Conservation (phyloP, 2,329 filamentous ascomycete genomes). For the Penicillium glabrum region DNA sequence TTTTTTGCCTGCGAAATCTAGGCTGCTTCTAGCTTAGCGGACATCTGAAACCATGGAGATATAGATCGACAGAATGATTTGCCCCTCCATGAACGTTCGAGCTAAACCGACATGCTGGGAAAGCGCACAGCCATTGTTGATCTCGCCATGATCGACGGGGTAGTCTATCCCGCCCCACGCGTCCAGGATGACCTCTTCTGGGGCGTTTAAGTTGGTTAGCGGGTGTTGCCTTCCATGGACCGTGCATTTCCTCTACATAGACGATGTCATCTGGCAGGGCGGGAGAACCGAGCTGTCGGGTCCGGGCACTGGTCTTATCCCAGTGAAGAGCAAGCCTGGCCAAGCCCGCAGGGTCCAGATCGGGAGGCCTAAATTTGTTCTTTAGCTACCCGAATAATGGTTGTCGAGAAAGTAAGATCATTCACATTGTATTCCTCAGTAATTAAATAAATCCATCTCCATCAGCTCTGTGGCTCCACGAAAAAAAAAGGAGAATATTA, state of each 20-base stretch:
- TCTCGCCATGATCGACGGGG: not conserved
- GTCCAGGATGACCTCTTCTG: constrained; percentile 1
- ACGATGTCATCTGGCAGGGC: constrained; percentile 4
- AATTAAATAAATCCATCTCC: no score
- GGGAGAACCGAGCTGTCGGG: not conserved
- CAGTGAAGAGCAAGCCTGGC: not conserved
- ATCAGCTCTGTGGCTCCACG: no score
- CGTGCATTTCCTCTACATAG: not conserved
- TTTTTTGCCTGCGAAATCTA: not conserved
- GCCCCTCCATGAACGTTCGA: not conserved
- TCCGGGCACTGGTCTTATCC: not conserved
- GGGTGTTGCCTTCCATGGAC: constrained; percentile 2
- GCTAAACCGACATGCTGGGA: constrained; percentile 1
- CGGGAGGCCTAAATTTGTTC: not conserved
- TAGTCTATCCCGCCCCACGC: constrained; percentile 1
- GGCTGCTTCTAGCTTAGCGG: not conserved
- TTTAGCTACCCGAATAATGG: not conserved
- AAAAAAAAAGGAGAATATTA: not conserved
- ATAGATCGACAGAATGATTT: constrained; percentile 3
- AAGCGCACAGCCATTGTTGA: not conserved
- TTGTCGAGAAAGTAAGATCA: not conserved
- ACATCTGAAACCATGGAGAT: constrained; percentile 2
- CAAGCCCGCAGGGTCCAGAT: not conserved
- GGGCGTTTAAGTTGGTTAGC: constrained; percentile 2
- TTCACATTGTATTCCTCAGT: no score